Conservation (phyloP, 2,329 filamentous ascomycete genomes). For the Aspergillus sp. region DNA sequence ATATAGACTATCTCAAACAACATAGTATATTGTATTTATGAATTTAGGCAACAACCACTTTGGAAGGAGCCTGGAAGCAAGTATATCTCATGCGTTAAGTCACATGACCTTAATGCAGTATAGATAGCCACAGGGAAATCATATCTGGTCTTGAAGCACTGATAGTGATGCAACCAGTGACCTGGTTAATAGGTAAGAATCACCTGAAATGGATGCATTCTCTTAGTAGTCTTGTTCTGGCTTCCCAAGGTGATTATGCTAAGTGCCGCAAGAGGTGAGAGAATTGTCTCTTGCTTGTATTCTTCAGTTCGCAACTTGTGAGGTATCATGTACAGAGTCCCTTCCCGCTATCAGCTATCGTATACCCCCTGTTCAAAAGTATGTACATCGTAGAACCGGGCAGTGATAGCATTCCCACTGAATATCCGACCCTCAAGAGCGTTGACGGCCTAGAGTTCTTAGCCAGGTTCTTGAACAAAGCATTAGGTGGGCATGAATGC, state of each 20-base stretch:
- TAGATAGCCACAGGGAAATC: too few relatives aligned
- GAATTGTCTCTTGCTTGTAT: neutral
- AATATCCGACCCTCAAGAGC: slow-evolving; percentile 85
- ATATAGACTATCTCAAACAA: too few relatives aligned
- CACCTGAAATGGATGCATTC: too few relatives aligned
- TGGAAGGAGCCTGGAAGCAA: too few relatives aligned
- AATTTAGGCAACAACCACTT: too few relatives aligned
- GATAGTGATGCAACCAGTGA: too few relatives aligned
- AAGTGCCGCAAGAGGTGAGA: neutral
- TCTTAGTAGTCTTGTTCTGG: neutral
- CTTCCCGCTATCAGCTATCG: slow-evolving; percentile 30
- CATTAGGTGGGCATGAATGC: neutral
- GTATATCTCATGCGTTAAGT: too few relatives aligned
- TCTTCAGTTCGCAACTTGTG: neutral
- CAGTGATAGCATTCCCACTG: slow-evolving; percentile 80
- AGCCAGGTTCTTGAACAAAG: neutral
- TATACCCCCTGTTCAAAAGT: slow-evolving; percentile 74
- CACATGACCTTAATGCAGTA: too few relatives aligned
- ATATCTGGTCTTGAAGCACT: too few relatives aligned
- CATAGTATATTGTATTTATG: too few relatives aligned
- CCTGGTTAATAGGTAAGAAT: too few relatives aligned
- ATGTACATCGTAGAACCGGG: slow-evolving; percentile 78
- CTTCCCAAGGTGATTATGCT: neutral
- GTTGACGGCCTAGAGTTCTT: slow-evolving; percentile 71
- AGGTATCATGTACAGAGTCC: neutral